phyloP scores from a whole-genome alignment of 495 filamentous ascomycete species.

The Cercophora newfieldiana region DNA sequence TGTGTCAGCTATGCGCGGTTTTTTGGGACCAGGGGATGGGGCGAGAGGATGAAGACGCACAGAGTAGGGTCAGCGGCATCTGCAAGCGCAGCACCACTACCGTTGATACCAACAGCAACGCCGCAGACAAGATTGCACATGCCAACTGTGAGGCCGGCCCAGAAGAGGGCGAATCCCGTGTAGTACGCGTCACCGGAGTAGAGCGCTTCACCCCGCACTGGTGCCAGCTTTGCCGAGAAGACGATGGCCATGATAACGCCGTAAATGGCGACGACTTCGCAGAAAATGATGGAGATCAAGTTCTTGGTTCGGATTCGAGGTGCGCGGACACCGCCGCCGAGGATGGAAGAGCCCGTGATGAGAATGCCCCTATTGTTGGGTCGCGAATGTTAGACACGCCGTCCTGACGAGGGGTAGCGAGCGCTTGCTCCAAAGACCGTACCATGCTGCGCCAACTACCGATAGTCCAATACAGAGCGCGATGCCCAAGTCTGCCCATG shows the following conservation, averaged over 20 bases:
- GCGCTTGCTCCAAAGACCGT: slow-evolving; percentile 38
- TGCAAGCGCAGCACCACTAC: slow-evolving; percentile 91
- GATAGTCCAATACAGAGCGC: slow-evolving; percentile 93
- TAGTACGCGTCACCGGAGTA: slow-evolving; percentile 78
- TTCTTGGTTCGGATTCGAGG: slow-evolving; percentile 99
- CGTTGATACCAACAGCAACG: slow-evolving; percentile 96
- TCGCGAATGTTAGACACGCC: background rate
- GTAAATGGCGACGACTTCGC: slow-evolving; percentile 99
- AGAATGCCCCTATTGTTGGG: slow-evolving; percentile 81
- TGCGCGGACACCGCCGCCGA: slow-evolving; percentile 93
- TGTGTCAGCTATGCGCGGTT: background rate
- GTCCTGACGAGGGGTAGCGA: background rate
- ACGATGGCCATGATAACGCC: slow-evolving; percentile 99
- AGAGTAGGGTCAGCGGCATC: slow-evolving; percentile 92
- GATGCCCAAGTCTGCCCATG: slow-evolving; percentile 89
- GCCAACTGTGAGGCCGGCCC: slow-evolving; percentile 90
- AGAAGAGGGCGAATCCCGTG: slow-evolving; percentile 96
- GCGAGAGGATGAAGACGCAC: slow-evolving; percentile 51
- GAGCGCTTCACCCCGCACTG: slow-evolving; percentile 61
- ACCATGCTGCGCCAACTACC: slow-evolving; percentile 97
- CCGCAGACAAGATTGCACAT: slow-evolving; percentile 95
- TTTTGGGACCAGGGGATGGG: too few relatives aligned
- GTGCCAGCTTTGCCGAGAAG: slow-evolving; percentile 83
- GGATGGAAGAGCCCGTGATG: slow-evolving; percentile 96
- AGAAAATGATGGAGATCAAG: slow-evolving; percentile 99